Conservation (phyloP, 2,329 filamentous ascomycete species). For the Alternaria rosae region DNA sequence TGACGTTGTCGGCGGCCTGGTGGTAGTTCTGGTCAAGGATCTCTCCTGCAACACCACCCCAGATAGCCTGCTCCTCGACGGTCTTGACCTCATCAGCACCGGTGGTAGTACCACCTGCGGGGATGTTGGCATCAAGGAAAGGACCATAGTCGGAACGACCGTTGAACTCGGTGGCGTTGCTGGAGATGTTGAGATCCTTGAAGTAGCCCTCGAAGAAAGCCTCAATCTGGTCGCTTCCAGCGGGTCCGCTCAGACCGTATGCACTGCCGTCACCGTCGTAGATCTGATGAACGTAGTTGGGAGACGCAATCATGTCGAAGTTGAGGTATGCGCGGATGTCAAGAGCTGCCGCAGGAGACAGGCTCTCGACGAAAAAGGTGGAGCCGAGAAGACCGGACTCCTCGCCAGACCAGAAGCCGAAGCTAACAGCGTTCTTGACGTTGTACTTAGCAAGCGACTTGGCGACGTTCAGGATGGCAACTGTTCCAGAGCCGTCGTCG, state of each 20-base stretch:
- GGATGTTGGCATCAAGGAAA: conserved; percentile 47
- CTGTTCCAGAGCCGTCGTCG: conserved; percentile 50
- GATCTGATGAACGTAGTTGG: conserved; percentile 47
- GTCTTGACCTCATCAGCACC: conserved; percentile 52
- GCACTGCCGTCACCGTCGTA: conserved; percentile 49
- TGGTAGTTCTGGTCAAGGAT: conserved; percentile 39
- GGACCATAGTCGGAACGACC: conserved; percentile 51
- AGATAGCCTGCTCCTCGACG: conserved; percentile 41
- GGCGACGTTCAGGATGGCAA: conserved; percentile 49
- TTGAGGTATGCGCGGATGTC: conserved; percentile 52
- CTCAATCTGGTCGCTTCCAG: conserved; percentile 44
- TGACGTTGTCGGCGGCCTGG: conserved; percentile 42
- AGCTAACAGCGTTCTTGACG: conserved; percentile 50
- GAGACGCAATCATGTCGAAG: conserved; percentile 53
- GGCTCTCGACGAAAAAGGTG: conserved; percentile 41
- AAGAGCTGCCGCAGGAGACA: conserved; percentile 33
- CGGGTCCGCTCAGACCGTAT: conserved; percentile 42
- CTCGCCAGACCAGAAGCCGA: conserved; percentile 51
- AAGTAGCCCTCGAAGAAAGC: conserved; percentile 46
- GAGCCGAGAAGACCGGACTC: conserved; percentile 50
- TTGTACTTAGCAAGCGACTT: conserved; percentile 48
- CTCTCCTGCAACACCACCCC: conserved; percentile 41
- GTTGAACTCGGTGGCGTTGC: conserved; percentile 43
- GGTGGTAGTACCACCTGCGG: conserved; percentile 48
- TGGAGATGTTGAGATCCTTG: conserved; percentile 32